Evolutionary conservation across 1,284 basidiomycete genomes (phyloP).

Genomic region (Schizophyllum amplum): DNA sequence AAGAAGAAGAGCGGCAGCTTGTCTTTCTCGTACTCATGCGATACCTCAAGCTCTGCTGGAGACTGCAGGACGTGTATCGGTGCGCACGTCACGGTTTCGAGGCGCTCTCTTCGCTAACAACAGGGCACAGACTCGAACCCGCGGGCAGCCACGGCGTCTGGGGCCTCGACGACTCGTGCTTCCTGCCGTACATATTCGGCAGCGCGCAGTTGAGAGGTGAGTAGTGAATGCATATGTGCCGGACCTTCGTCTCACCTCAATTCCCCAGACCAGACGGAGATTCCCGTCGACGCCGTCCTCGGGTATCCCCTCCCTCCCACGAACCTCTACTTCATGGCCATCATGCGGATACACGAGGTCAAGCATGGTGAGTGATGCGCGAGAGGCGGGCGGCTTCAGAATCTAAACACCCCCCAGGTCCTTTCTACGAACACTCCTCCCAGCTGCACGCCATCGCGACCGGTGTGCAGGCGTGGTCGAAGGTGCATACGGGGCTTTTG

Average conservation of each 20-base stretch:
- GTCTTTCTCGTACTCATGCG: slow-evolving; percentile 63
- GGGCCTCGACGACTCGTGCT: slow-evolving; percentile 94
- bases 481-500: slow-evolving; percentile 83
- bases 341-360: slow-evolving; percentile 74
- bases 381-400: too few species aligned
- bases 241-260: too few species aligned
- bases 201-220: slow-evolving; percentile 81
- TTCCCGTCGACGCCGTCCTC: slow-evolving; percentile 53
- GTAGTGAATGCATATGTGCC: too few species aligned
- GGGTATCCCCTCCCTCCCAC: slow-evolving; percentile 42
- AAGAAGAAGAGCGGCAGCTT: slow-evolving; percentile 59
- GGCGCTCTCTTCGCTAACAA: neutral
- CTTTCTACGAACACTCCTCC: slow-evolving; percentile 90
- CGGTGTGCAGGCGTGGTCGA: slow-evolving; percentile 81
- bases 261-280: slow-evolving; percentile 49
- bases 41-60: slow-evolving; percentile 81
- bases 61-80: slow-evolving; percentile 78
- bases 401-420: slow-evolving; percentile 24
- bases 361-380: slow-evolving; percentile 44
- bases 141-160: slow-evolving; percentile 98
- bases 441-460: slow-evolving; percentile 82
- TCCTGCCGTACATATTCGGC: slow-evolving; percentile 89
- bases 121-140: slow-evolving; percentile 72
- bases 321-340: slow-evolving; percentile 78
- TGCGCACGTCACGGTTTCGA: neutral